These are phyloP conservation scores for Yamadazyma sp. DNA, from an alignment of 805 yeast genomes.

Conservation along the genomic window DNA sequence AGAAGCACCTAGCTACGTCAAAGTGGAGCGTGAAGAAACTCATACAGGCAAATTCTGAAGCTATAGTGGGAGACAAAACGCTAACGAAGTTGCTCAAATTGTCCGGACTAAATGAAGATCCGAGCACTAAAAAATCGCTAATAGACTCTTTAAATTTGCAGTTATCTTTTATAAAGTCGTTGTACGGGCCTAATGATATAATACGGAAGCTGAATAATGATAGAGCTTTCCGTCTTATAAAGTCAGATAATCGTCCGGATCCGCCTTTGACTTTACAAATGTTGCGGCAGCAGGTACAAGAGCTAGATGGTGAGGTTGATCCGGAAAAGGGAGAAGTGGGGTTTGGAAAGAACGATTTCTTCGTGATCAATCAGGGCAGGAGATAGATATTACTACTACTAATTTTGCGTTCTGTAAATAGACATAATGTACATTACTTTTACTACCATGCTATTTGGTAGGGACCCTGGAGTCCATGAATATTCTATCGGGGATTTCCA, in stretches of 20 bases:
- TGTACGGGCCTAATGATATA: conserved; percentile 24
- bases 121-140: conserved; percentile 22
- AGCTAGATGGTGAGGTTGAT: conserved; percentile 12
- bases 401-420: not conserved
- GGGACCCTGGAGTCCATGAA: conserved; percentile 69
- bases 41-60: conserved; percentile 8
- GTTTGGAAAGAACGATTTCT: conserved; percentile 14
- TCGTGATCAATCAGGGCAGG: conserved; percentile 9
- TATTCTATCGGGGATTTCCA: conserved; percentile 75
- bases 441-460: too few species aligned
- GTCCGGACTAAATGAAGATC: conserved; percentile 33
- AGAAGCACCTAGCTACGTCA: not conserved
- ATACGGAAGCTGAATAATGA: conserved; percentile 19
- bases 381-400: not conserved
- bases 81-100: conserved; percentile 28
- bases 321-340: conserved; percentile 26
- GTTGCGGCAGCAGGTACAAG: conserved; percentile 17
- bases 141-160: conserved; percentile 32
- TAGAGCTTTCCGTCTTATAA: conserved; percentile 32
- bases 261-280: conserved; percentile 23
- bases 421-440: not conserved
- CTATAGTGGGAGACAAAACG: conserved; percentile 6
- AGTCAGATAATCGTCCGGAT: conserved; percentile 30
- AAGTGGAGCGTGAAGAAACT: conserved; percentile 21
- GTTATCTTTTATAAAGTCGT: conserved; percentile 33